phyloP scores from a whole-genome alignment of 208 protist genomes.

The Acanthamoeba triangularis region DNA sequence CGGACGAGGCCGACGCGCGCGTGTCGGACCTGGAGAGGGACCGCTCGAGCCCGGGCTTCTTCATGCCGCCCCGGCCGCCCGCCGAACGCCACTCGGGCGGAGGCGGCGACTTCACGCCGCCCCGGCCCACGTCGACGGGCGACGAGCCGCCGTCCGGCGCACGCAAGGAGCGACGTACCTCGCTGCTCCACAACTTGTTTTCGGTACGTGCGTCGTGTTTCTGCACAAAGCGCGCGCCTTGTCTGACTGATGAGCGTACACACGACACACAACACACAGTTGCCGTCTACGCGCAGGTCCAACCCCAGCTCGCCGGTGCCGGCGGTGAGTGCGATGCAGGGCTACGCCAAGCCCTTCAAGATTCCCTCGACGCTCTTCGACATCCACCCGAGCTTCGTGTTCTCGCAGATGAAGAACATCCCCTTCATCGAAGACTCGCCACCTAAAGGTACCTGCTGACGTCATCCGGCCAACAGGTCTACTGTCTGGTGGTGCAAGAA shows the following conservation, averaged over 20 bases:
- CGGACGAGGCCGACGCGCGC: neutral
- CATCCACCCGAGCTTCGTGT: slow-evolving; percentile 73
- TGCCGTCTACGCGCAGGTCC: neutral
- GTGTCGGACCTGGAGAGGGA: no score
- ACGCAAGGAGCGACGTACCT: slow-evolving; percentile 31
- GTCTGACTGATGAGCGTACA: no score
- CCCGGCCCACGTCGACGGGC: neutral
- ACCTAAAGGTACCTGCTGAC: slow-evolving; percentile 2
- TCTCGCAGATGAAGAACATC: slow-evolving; percentile 59
- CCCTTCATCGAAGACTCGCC: slow-evolving; percentile 63
- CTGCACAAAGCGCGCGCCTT: no score
- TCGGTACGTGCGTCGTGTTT: slow-evolving; percentile 5
- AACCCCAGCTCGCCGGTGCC: neutral
- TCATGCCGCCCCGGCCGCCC: neutral
- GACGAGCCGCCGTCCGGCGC: neutral
- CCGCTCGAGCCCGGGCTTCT: neutral
- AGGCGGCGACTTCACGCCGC: neutral
- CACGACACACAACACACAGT: neutral
- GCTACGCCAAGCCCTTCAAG: neutral
- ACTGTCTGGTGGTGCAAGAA: no score
- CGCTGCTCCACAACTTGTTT: slow-evolving; percentile 17
- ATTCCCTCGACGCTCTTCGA: slow-evolving; percentile 54
- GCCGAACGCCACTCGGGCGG: neutral
- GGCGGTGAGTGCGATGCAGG: neutral
- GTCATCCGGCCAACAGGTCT: neutral